Base-by-base conservation (phyloP, 2,329 filamentous ascomycete species). In the Teratosphaeria epicoccoides region DNA sequence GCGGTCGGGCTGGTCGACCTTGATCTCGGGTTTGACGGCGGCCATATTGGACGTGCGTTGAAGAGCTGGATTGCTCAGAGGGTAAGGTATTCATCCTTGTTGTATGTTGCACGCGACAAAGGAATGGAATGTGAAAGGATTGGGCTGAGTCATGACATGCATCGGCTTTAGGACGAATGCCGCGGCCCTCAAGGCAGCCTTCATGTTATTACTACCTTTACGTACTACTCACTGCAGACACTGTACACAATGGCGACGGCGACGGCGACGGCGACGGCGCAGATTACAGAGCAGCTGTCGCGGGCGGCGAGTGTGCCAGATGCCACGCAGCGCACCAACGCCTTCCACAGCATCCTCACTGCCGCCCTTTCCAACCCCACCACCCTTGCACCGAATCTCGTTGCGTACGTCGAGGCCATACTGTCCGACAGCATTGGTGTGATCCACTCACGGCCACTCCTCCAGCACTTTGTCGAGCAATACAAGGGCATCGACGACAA, bases 341-440 rank as follows among this genome's bases (percentile, higher is more conserved):
- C 71, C 43, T 84, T 84, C 71, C 76, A 73, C 52, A 68, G 75
- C 20, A 71, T 83, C n/a, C 76, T 84, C 55, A 68, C 74, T 56
- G 70, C 75, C 47, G 79, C 83, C 64, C 71, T 79, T 49, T 71
- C 71, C 10, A 66, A 71, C 6, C 62, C 66, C 24, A 62, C 66
- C 20, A 70, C 76, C 50, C 71, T 81, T 46, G 66, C 76, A 51
- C 67, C 77, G 54, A 82, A 90, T 67, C 76, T 90, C 53, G 81
- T 80, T 54, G 80, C 80, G 61, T 83, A 87, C 59, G 74, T 83
- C 2, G 58, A 59, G 40, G 80, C 77, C 47, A 76, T 90, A 49
- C 80, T 90, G 57, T 76, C 74, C 57, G 82, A 87, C 61, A 76
- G 77, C 22, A 77, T 90, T 50, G 85, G 86, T 61, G 83, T 91